These are phyloP conservation scores for Sarocladium kiliense DNA, from an alignment of 2,329 filamentous ascomycete species.

Conservation along the genomic window DNA sequence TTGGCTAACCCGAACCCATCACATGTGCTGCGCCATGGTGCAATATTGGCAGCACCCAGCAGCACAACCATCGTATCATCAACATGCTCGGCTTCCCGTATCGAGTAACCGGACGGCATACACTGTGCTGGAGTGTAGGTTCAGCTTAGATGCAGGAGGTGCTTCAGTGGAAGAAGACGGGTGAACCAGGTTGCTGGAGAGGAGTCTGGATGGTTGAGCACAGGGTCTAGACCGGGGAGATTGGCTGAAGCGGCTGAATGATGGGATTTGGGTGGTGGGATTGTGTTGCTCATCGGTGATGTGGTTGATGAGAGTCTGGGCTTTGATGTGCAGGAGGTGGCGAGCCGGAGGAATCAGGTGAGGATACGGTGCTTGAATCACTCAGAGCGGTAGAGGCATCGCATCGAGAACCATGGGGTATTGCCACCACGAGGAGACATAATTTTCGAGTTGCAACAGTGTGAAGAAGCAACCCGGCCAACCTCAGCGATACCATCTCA, in stretches of 20 bases:
- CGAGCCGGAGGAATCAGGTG: not conserved
- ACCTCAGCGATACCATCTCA: no score
- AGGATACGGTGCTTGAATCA: no score
- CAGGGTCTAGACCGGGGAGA: not conserved
- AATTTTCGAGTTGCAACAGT: no score
- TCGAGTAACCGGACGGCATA: no score
- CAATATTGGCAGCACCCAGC: not conserved
- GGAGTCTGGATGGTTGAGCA: not conserved
- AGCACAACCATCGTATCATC: not conserved
- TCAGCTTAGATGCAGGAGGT: not conserved
- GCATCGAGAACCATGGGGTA: no score
- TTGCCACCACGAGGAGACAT: no score
- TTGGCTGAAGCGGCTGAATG: no score
- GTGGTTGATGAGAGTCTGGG: not conserved
- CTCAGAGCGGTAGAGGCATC: no score
- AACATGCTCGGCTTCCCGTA: no score
- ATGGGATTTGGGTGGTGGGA: no score
- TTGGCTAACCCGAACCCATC: not conserved
- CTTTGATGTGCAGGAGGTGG: not conserved
- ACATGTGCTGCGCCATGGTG: constrained; percentile 3
- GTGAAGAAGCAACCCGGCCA: no score
- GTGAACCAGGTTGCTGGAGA: not conserved
- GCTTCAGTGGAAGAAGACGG: not conserved
- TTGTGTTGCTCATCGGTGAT: no score
- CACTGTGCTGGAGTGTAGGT: not conserved